A percentile compares a stretch with the other conserved stretches of the same genome.
Conservation (phyloP, 2,329 filamentous ascomycete species). For the Aurifilum marmelostoma region DNA sequence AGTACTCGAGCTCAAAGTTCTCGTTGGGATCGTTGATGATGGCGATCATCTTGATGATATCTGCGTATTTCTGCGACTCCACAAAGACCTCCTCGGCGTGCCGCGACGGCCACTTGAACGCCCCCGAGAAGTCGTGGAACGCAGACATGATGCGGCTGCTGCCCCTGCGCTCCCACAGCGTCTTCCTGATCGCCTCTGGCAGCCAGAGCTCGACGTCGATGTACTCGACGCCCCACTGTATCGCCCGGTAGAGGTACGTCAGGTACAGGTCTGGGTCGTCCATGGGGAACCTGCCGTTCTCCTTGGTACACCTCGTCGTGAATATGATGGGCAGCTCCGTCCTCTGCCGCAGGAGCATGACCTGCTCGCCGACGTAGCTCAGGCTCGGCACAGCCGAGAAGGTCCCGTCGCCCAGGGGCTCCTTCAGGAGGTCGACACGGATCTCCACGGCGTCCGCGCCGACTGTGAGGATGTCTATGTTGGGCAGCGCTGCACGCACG, state of each 20-base stretch:
- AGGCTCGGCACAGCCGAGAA: constrained; percentile 73
- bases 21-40: constrained; percentile 81
- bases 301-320: constrained; percentile 78
- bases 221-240: constrained; percentile 89
- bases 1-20: constrained; percentile 90
- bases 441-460: constrained; percentile 86
- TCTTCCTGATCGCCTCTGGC: constrained; percentile 72
- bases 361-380: constrained; percentile 82
- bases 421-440: constrained; percentile 78
- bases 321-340: constrained; percentile 91
- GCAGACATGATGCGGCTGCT: constrained; percentile 89
- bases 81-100: constrained; percentile 74
- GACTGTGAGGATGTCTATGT: constrained; percentile 84
- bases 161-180: constrained; percentile 70
- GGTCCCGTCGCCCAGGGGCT: constrained; percentile 65
- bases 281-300: constrained; percentile 87
- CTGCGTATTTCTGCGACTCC: constrained; percentile 72
- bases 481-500: constrained; percentile 78
- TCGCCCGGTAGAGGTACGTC: constrained; percentile 78
- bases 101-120: constrained; percentile 78
- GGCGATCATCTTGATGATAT: constrained; percentile 90
- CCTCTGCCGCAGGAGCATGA: constrained; percentile 80
- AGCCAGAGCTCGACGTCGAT: constrained; percentile 89
- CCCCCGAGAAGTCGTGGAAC: constrained; percentile 85
- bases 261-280: constrained; percentile 75